Percentiles rank a stretch among this genome's conserved stretches.
Conservation (phyloP, 2,329 filamentous ascomycete genomes). For the Arthroderma uncinatum region DNA sequence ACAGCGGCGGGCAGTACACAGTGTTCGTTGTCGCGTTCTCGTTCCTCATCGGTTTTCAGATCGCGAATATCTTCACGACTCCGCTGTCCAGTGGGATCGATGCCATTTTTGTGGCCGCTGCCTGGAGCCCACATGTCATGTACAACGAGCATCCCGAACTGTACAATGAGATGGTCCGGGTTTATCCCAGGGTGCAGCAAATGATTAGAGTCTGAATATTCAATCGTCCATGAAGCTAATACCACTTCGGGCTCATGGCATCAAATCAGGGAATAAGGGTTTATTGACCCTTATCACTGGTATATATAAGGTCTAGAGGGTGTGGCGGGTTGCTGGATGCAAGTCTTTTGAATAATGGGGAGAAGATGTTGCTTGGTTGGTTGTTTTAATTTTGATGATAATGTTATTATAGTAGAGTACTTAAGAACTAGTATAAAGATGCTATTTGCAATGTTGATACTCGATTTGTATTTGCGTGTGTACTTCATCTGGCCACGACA, state of each 20-base stretch:
- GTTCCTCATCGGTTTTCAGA: constrained; percentile 82
- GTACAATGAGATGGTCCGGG: constrained; percentile 28
- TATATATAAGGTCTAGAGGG: background rate
- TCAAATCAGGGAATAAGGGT: too few species aligned
- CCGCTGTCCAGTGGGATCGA: constrained; percentile 81
- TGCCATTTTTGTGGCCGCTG: constrained; percentile 75
- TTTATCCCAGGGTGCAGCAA: background rate
- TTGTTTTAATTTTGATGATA: too few species aligned
- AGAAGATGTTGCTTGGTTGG: too few species aligned
- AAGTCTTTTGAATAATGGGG: too few species aligned
- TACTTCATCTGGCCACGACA: too few species aligned
- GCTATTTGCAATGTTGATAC: too few species aligned
- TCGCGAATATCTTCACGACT: constrained; percentile 80
- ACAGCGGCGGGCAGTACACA: constrained; percentile 55
- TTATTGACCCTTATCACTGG: background rate
- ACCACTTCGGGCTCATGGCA: background rate
- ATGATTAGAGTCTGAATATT: background rate
- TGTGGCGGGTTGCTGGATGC: too few species aligned
- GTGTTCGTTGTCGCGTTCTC: constrained; percentile 70
- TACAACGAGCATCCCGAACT: constrained; percentile 71
- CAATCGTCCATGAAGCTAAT: background rate
- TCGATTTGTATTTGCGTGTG: too few species aligned
- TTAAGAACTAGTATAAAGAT: too few species aligned
- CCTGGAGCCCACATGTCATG: constrained; percentile 56
- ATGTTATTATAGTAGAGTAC: too few species aligned